These are phyloP conservation scores for Gaertneriomyces sp. DNA, from an alignment of 192 early-diverging fungal species.

Conservation along the genomic window DNA sequence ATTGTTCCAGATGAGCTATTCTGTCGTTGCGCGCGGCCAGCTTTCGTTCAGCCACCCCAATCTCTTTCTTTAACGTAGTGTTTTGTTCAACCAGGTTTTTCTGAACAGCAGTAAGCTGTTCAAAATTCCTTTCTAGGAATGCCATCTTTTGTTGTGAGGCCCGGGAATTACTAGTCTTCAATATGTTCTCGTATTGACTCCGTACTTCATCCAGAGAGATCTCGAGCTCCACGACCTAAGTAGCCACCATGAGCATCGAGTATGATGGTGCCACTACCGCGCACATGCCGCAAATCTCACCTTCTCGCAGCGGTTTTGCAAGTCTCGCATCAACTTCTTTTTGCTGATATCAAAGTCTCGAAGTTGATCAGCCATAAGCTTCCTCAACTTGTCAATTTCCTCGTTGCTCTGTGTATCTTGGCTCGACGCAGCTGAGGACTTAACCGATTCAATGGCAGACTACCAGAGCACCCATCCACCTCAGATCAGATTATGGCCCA, in stretches of 20 bases:
- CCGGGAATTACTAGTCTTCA: slow-evolving; percentile 75
- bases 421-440: slow-evolving; percentile 22
- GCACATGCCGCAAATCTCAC: slow-evolving; percentile 33
- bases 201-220: slow-evolving; percentile 94
- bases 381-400: slow-evolving; percentile 75
- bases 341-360: slow-evolving; percentile 97
- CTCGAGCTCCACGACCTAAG: slow-evolving; percentile 81
- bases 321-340: slow-evolving; percentile 95
- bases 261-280: neutral
- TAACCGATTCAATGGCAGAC: slow-evolving; percentile 55
- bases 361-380: slow-evolving; percentile 76
- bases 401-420: slow-evolving; percentile 57
- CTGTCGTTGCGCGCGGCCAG: slow-evolving; percentile 88
- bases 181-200: slow-evolving; percentile 87
- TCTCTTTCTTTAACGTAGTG: slow-evolving; percentile 91
- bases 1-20: slow-evolving; percentile 81
- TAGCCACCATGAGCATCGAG: neutral
- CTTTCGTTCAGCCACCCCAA: slow-evolving; percentile 86
- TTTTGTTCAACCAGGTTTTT: slow-evolving; percentile 97
- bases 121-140: slow-evolving; percentile 95
- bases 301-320: slow-evolving; percentile 96
- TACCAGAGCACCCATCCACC: slow-evolving; percentile 3
- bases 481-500: neutral
- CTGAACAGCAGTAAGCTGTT: slow-evolving; percentile 93
- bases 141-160: slow-evolving; percentile 95